These are phyloP conservation scores for Poronia punctata DNA, from an alignment of 495 filamentous ascomycete species.

Conservation along the genomic window DNA sequence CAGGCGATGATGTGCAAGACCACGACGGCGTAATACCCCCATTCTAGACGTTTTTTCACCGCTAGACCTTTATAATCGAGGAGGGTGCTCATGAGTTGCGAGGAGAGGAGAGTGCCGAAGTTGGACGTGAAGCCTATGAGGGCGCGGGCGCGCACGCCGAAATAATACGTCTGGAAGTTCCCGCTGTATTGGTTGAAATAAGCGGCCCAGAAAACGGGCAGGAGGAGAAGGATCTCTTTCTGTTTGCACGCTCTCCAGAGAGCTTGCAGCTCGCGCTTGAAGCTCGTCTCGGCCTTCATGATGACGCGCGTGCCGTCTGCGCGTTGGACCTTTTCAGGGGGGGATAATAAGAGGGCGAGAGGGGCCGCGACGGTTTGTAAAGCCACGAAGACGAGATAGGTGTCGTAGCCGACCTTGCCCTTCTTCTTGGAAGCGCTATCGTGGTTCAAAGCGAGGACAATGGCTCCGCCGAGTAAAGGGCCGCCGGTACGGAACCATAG, in stretches of 20 bases:
- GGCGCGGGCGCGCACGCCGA: conserved; percentile 48
- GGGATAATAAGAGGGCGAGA: conserved; percentile 43
- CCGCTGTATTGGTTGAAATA: conserved; percentile 53
- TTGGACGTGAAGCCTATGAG: conserved; percentile 44
- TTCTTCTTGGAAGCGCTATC: conserved; percentile 30
- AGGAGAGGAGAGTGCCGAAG: conserved; percentile 29
- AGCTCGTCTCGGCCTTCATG: conserved; percentile 33
- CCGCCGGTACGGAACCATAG: conserved; percentile 51
- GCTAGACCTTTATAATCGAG: conserved; percentile 34
- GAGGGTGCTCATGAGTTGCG: conserved; percentile 34
- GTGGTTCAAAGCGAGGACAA: conserved; percentile 48
- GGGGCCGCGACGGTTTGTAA: conserved; percentile 48
- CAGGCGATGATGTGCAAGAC: conserved; percentile 36
- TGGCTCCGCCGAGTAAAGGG: conserved; percentile 49
- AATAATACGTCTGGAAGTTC: conserved; percentile 56
- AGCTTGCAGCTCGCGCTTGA: conserved; percentile 40
- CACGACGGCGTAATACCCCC: conserved; percentile 38
- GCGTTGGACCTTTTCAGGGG: conserved; percentile 49
- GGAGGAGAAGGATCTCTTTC: conserved; percentile 44
- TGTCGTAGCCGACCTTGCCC: conserved; percentile 49
- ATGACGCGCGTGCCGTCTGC: conserved; percentile 36
- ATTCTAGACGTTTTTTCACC: conserved; percentile 33
- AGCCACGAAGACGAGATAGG: conserved; percentile 48
- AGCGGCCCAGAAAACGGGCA: conserved; percentile 49
- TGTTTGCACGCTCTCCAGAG: conserved; percentile 40